phyloP scores from a whole-genome alignment of 306 rosid genomes.

The Fragaria iinumae region DNA sequence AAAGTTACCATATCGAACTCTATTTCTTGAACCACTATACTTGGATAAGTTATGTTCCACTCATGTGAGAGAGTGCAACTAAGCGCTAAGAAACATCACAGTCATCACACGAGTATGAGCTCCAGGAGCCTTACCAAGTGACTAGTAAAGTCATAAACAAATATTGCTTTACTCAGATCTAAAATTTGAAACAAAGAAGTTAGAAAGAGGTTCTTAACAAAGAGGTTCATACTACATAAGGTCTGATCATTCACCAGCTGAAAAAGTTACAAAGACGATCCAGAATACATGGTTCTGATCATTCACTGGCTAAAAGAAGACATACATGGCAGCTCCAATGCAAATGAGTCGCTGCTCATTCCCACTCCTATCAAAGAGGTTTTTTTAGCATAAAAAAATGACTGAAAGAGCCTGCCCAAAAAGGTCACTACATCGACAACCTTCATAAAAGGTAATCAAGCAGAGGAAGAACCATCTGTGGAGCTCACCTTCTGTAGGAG shows the following conservation, averaged over 20 bases:
- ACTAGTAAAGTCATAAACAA: no score
- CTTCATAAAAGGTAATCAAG: slow-evolving; percentile 5
- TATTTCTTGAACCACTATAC: no score
- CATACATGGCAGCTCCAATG: not conserved
- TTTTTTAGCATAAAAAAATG: not conserved
- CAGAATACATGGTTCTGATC: not conserved
- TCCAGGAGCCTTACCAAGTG: no score
- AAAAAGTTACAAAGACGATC: not conserved
- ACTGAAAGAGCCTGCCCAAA: not conserved
- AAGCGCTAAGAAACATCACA: no score
- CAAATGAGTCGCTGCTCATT: slow-evolving; percentile 6
- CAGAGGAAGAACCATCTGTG: slow-evolving; percentile 39
- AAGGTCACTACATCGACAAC: not conserved
- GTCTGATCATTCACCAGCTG: not conserved
- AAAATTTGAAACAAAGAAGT: no score
- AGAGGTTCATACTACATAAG: not conserved
- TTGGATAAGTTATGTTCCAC: no score
- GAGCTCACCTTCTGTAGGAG: slow-evolving; percentile 75
- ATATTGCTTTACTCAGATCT: no score
- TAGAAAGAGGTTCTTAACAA: no score
- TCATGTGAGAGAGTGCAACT: no score
- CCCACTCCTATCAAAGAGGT: not conserved
- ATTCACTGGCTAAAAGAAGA: not conserved
- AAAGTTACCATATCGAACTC: no score
- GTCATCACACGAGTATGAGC: no score